Conservation (phyloP, 2,329 filamentous ascomycete genomes). For the Aspergillus sojae region DNA sequence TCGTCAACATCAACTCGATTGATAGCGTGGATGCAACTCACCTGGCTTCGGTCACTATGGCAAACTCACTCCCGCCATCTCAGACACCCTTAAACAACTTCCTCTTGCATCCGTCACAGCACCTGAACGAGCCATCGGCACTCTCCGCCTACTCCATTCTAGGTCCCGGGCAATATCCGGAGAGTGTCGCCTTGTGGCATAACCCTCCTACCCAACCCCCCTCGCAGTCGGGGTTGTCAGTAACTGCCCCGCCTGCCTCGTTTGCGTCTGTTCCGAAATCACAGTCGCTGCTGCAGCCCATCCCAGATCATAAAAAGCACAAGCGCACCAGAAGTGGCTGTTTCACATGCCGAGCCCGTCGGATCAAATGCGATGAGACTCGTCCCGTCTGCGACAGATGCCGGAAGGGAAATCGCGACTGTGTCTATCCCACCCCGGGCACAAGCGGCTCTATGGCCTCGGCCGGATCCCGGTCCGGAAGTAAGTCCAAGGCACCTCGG, state of each 20-base stretch:
- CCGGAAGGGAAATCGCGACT: slow-evolving; percentile 87
- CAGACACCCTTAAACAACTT: slow-evolving; percentile 33
- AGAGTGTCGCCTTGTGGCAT: slow-evolving; percentile 49
- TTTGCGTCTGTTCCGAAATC: slow-evolving; percentile 32
- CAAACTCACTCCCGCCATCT: slow-evolving; percentile 33
- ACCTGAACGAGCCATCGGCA: slow-evolving; percentile 25
- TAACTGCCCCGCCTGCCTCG: slow-evolving; percentile 13
- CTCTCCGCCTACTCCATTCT: slow-evolving; percentile 39
- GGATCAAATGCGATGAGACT: slow-evolving; percentile 93
- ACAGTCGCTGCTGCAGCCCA: slow-evolving; percentile 33
- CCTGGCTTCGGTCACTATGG: slow-evolving; percentile 27
- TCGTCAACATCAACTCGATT: slow-evolving; percentile 8
- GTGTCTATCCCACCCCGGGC: slow-evolving; percentile 74
- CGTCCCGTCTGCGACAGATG: slow-evolving; percentile 88
- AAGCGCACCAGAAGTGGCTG: slow-evolving; percentile 91
- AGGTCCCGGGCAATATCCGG: slow-evolving; percentile 41
- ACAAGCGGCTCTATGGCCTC: slow-evolving; percentile 44
- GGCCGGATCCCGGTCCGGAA: slow-evolving; percentile 40
- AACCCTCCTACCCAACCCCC: slow-evolving; percentile 31
- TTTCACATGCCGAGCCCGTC: slow-evolving; percentile 83
- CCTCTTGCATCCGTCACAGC: slow-evolving; percentile 28
- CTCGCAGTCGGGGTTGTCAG: slow-evolving; percentile 21
- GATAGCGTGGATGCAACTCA: slow-evolving; percentile 23
- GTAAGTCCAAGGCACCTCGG: slow-evolving; percentile 44
- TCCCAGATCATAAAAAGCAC: slow-evolving; percentile 79